Evolutionary conservation across 2,329 filamentous ascomycete species (phyloP), one percentile per base, ranked within the genome.

Genomic region (Sclerotinia spermophila): DNA sequence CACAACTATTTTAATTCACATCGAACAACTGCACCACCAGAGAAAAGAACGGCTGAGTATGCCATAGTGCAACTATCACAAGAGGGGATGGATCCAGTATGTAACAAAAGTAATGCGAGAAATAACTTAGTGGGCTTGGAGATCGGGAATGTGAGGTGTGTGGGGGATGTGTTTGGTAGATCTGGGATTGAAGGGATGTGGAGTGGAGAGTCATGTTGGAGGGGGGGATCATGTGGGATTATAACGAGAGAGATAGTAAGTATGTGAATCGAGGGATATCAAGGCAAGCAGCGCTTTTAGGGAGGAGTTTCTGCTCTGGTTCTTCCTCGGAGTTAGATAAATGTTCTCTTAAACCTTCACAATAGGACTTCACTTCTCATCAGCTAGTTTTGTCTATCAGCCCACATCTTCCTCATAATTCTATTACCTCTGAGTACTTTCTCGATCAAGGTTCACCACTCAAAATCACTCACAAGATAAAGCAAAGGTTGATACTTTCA

Each of bases 291-390:
- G 11, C 21, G 21, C 11, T 33, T 56, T 35, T 13, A 15, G 27
- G 15, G 10, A 30, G n/a, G n/a, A n/a, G n/a, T n/a, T n/a, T n/a
- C n/a, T n/a, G n/a, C n/a, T n/a, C n/a, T n/a, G n/a, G n/a, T n/a
- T 19, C 21, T 21, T 48, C n/a, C 21, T 48, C 21, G n/a, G 21
- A 44, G 17, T 17, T 15, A 21, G 17, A 44, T 44, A 17, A 17
- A 44, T 44, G 7, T 45, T n/a, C 24, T 15, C 24, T 2, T 2
- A n/a, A 5, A 27, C 5, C 48, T 7, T 27, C 45, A 4, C 24
- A 15, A n/a, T n/a, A 6, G n/a, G 4, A 13, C 24, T 2, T 15
- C 2, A 15, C 13, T 6, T 15, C 24, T n/a, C 21, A 5, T 0
- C 13, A 51, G 45, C 45, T 51, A 15, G 2, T 45, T 24, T 45